phyloP scores from a whole-genome alignment of 2,329 filamentous ascomycete species.

The Cercospora berteroae region DNA sequence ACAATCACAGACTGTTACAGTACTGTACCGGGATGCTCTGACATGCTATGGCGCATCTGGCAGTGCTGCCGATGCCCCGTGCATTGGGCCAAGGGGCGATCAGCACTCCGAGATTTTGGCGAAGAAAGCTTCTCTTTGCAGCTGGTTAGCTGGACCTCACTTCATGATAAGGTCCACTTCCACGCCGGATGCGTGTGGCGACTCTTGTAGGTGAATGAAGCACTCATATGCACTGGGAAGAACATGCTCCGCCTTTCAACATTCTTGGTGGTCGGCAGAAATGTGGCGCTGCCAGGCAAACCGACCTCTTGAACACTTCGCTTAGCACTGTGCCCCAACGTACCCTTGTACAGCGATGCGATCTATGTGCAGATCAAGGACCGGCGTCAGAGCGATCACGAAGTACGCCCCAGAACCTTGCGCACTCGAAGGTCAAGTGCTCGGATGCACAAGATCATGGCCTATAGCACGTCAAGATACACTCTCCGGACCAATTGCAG shows the following conservation, averaged over 20 bases:
- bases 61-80: neutral
- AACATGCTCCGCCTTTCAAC: neutral
- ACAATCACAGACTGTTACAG: neutral
- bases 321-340: neutral
- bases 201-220: neutral
- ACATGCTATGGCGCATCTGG: neutral
- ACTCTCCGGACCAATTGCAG: neutral
- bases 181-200: neutral
- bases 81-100: neutral
- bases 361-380: neutral
- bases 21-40: neutral
- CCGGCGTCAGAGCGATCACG: neutral
- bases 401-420: neutral
- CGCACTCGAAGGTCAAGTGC: neutral
- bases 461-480: neutral
- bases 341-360: neutral
- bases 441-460: neutral
- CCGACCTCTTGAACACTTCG: neutral
- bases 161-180: neutral
- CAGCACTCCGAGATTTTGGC: conserved; percentile 1
- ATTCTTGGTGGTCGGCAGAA: neutral
- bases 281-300: neutral
- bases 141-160: neutral
- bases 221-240: neutral
- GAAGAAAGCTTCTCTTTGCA: neutral